phyloP scores from a whole-genome alignment of 2,329 filamentous ascomycete species.

The Ceratocystis variospora region DNA sequence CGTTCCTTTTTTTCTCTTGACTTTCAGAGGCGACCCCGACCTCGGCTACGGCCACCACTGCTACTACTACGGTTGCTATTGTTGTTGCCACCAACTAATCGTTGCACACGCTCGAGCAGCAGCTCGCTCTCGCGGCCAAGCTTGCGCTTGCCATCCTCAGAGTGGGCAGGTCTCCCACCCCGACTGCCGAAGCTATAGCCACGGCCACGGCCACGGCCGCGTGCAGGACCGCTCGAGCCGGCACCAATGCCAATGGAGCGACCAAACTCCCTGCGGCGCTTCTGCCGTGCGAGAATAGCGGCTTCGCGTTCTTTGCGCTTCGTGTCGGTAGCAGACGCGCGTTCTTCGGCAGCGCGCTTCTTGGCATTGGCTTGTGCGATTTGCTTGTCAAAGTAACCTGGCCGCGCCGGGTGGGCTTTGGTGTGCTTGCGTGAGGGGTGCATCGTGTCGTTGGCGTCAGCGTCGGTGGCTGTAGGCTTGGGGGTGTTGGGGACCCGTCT shows the following conservation, averaged over 20 bases:
- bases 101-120: constrained; percentile 56
- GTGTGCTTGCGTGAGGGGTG: constrained; percentile 11
- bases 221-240: background rate
- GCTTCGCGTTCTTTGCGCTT: constrained; percentile 47
- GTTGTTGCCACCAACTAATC: constrained; percentile 38
- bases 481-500: constrained; percentile 7
- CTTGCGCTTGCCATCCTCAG: constrained; percentile 51
- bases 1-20: background rate
- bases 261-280: constrained; percentile 47
- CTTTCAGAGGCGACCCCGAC: background rate
- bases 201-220: background rate
- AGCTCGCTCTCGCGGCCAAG: constrained; percentile 61
- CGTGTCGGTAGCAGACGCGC: constrained; percentile 27
- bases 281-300: constrained; percentile 36
- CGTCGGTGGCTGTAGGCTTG: background rate
- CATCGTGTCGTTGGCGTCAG: constrained; percentile 9
- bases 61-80: background rate
- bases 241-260: constrained; percentile 48
- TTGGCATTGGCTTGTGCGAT: constrained; percentile 31
- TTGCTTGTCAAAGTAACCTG: constrained; percentile 54
- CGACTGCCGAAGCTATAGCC: background rate
- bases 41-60: background rate
- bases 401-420: constrained; percentile 24
- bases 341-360: constrained; percentile 27
- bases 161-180: background rate